Percentiles rank a stretch among this genome's conserved stretches.
These are phyloP conservation scores for Medakamo hakoo DNA, from an alignment of 139 green algal species.

Conservation along the genomic window DNA sequence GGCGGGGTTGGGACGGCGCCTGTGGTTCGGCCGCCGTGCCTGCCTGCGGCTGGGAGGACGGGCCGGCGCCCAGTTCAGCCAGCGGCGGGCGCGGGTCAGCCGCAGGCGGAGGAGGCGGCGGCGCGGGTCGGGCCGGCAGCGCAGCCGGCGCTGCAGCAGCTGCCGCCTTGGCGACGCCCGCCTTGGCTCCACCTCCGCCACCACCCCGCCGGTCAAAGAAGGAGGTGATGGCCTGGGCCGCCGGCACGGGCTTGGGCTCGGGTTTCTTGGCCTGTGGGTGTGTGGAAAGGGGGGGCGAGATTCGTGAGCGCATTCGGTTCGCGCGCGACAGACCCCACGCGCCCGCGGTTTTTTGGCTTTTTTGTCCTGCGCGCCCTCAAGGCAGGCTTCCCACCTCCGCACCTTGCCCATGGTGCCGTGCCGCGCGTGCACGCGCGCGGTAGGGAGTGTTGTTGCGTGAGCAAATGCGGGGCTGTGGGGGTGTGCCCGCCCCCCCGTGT, in stretches of 20 bases:
- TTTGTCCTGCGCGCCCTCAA: not conserved
- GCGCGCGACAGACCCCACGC: too few relatives aligned
- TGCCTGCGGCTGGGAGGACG: too few relatives aligned
- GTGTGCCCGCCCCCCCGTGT: too few relatives aligned
- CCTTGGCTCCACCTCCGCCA: not conserved
- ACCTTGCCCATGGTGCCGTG: not conserved
- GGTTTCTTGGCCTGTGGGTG: not conserved
- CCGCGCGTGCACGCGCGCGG: too few relatives aligned
- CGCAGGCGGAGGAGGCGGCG: not conserved
- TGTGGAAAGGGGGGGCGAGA: not conserved
- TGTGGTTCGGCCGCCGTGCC: too few relatives aligned
- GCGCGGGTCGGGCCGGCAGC: not conserved
- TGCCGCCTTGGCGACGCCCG: not conserved
- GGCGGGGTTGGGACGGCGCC: too few relatives aligned
- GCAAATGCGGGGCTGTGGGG: too few relatives aligned
- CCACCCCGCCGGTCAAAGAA: not conserved
- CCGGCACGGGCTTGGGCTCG: not conserved
- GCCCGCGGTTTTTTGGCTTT: too few relatives aligned
- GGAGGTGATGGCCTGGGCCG: not conserved
- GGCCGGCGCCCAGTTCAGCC: too few relatives aligned
- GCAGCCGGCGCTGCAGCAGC: too few relatives aligned
- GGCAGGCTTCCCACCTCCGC: not conserved
- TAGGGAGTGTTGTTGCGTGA: too few relatives aligned
- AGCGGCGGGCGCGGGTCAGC: too few relatives aligned
- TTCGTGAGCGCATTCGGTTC: not conserved